Conservation (phyloP, 2,329 filamentous ascomycete genomes). For the Calonectria crousiana region DNA sequence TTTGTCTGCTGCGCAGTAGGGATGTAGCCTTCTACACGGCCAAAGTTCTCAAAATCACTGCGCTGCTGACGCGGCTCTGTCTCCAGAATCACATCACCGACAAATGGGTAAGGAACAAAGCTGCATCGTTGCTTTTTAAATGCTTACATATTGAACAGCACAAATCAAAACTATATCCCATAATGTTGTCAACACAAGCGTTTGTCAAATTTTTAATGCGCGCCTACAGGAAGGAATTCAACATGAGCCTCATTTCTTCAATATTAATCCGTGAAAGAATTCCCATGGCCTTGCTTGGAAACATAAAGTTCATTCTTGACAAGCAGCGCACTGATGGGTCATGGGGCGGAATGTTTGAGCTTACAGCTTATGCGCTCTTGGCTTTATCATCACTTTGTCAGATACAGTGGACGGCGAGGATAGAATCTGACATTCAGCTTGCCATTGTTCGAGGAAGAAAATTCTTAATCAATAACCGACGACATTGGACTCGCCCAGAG, state of each 20-base stretch:
- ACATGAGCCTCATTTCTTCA: background rate
- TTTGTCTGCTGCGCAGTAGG: background rate
- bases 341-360: background rate
- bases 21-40: background rate
- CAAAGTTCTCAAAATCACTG: background rate
- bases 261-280: background rate
- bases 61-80: background rate
- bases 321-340: background rate
- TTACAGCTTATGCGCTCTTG: background rate
- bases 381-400: background rate
- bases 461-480: background rate
- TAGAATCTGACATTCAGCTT: background rate
- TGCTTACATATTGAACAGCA: background rate
- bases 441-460: background rate
- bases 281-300: background rate
- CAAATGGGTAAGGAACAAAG: background rate
- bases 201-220: background rate
- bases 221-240: background rate
- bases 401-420: background rate
- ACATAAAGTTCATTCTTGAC: background rate
- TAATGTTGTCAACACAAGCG: background rate
- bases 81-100: background rate
- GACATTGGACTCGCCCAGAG: background rate
- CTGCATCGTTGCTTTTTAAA: background rate
- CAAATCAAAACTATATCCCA: background rate